These are phyloP conservation scores for Kingdonia uniflora DNA, from an alignment of 164 flowering plant species.

Conservation along the genomic window DNA sequence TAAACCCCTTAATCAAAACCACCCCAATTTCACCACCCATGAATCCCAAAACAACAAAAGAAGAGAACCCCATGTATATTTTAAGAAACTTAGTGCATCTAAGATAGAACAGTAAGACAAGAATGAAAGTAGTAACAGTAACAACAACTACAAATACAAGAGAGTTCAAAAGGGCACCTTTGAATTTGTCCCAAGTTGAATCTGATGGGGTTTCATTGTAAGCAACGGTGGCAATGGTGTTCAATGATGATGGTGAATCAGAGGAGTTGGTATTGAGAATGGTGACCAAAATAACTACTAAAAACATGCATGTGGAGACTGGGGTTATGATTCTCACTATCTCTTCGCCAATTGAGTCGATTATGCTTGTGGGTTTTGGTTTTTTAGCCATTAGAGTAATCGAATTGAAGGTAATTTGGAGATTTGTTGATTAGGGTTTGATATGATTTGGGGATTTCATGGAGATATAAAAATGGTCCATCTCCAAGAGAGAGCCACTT, in stretches of 20 bases:
- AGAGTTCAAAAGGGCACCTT: conserved; percentile 86
- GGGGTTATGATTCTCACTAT: conserved; percentile 74
- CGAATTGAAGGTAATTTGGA: too few species aligned
- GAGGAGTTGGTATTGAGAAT: conserved; percentile 33
- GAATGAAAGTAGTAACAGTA: conserved; percentile 59
- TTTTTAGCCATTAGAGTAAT: too few species aligned
- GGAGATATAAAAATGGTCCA: too few species aligned
- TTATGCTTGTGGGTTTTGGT: conserved; percentile 35
- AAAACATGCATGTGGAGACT: conserved; percentile 83
- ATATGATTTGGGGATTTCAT: too few species aligned
- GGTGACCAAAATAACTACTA: conserved; percentile 72
- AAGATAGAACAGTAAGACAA: conserved; percentile 80
- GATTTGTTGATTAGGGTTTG: too few species aligned
- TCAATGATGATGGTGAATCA: conserved; percentile 18
- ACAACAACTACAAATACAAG: conserved; percentile 71
- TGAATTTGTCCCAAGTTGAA: conserved; percentile 66
- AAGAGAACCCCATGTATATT: conserved; percentile 77
- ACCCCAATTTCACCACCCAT: conserved; percentile 77
- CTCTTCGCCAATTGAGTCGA: conserved; percentile 79
- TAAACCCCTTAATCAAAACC: conserved; percentile 37
- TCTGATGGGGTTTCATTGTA: too few species aligned
- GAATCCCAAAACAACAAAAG: conserved; percentile 71
- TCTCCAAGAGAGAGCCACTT: too few species aligned
- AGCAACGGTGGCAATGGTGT: too few species aligned
- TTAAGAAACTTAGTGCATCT: conserved; percentile 71